A percentile compares a stretch with the other conserved stretches of the same genome.
Conservation (phyloP, 345 rosid species). For the Populus ilicifolia region DNA sequence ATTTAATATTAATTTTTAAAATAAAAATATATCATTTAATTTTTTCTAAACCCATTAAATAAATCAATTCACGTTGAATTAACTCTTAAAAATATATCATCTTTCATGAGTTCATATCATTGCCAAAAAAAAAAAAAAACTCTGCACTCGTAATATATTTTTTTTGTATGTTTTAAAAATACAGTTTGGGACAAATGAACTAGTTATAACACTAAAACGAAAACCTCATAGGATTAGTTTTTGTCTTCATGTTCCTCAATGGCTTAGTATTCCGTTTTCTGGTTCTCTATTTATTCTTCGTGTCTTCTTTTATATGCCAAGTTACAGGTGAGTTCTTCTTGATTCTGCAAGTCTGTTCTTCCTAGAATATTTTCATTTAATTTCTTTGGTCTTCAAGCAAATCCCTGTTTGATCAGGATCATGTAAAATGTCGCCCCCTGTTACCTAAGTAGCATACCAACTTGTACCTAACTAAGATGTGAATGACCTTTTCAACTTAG, state of each 20-base stretch:
- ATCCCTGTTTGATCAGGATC: too few relatives aligned
- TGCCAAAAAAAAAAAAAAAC: too few relatives aligned
- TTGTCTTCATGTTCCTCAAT: constrained; percentile 35
- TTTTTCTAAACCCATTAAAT: too few relatives aligned
- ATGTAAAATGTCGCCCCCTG: too few relatives aligned
- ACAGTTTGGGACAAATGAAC: too few relatives aligned
- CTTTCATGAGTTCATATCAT: too few relatives aligned
- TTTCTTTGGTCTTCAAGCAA: not conserved
- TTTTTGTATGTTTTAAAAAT: too few relatives aligned
- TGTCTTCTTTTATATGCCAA: constrained; percentile 19
- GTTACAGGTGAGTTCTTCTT: constrained; percentile 26
- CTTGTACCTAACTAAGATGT: not conserved
- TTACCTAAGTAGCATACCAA: not conserved
- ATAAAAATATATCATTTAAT: too few relatives aligned
- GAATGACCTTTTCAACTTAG: not conserved
- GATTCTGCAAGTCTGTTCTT: not conserved
- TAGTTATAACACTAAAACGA: not conserved
- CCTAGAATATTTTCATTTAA: not conserved
- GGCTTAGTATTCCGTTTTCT: constrained; percentile 47
- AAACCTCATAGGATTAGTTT: not conserved
- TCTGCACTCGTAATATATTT: rapidly evolving
- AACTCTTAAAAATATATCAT: too few relatives aligned
- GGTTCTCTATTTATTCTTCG: constrained; percentile 30
- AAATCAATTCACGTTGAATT: too few relatives aligned
- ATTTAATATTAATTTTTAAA: too few relatives aligned